These are phyloP conservation scores for Podila horticola DNA, from an alignment of 192 early-diverging fungal genomes.

Conservation along the genomic window DNA sequence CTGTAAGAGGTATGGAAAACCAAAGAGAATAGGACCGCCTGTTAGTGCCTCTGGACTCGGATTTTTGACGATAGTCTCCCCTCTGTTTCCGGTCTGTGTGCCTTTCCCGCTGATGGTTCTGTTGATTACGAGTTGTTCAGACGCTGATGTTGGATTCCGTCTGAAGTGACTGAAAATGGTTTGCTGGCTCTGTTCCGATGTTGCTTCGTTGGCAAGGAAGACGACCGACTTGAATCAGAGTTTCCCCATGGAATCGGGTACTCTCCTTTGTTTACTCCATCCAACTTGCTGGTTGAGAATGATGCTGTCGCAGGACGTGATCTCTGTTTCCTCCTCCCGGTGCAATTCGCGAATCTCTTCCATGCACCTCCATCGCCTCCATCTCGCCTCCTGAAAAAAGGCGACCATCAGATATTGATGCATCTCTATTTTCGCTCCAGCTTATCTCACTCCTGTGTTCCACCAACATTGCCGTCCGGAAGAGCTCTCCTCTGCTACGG, in stretches of 20 bases:
- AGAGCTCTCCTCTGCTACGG: not conserved
- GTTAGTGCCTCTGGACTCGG: not conserved
- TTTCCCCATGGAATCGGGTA: conserved; percentile 15
- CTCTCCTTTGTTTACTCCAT: not conserved
- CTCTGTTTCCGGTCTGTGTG: no score
- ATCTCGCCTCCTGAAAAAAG: no score
- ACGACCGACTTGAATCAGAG: conserved; percentile 14
- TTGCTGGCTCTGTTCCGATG: no score
- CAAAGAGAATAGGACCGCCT: not conserved
- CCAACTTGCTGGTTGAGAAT: not conserved
- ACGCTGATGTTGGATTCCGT: no score
- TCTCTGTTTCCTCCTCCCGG: no score
- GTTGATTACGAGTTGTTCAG: no score
- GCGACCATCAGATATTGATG: no score
- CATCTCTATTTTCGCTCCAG: no score
- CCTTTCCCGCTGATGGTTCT: not conserved
- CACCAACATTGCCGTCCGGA: not conserved
- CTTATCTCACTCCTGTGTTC: not conserved
- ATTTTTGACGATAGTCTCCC: not conserved
- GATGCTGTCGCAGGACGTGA: not conserved
- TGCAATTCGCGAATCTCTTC: no score
- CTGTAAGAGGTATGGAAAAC: conserved; percentile 54
- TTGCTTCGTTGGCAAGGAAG: not conserved
- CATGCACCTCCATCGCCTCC: no score
- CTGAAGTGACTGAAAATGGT: no score